Percentiles rank a stretch among this genome's conserved stretches.
Evolutionary conservation across 306 rosid genomes (phyloP).

Genomic region (Inga leiocalycina): DNA sequence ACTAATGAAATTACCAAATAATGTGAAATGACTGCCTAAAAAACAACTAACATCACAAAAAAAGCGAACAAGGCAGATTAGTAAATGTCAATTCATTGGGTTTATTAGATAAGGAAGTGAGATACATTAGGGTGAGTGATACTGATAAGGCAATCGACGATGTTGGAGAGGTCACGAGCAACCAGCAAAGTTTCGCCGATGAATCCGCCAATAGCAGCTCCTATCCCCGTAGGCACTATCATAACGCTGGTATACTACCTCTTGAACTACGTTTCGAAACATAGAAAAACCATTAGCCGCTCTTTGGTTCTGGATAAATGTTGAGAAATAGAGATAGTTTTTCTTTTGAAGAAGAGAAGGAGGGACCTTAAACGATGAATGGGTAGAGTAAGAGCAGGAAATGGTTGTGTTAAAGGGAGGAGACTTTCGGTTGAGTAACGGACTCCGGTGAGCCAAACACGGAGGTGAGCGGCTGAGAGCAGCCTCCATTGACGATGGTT

Average conservation of each 20-base stretch:
- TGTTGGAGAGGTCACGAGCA: constrained; percentile 76
- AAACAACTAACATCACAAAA: too few species aligned
- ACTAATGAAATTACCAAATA: not conserved
- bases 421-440: constrained; percentile 16
- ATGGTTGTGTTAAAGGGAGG: constrained; percentile 12
- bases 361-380: not conserved
- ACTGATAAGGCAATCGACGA: constrained; percentile 84
- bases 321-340: not conserved
- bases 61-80: not conserved
- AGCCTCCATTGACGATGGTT: constrained; percentile 15
- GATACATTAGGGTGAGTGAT: constrained; percentile 81
- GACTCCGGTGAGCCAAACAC: constrained; percentile 18
- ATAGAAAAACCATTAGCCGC: not conserved
- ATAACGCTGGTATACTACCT: constrained; percentile 78
- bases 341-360: not conserved
- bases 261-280: constrained; percentile 49
- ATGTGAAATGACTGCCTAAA: too few species aligned
- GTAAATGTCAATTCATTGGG: not conserved
- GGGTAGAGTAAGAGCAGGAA: not conserved
- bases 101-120: constrained; percentile 4
- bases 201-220: constrained; percentile 85
- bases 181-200: constrained; percentile 88
- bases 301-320: not conserved
- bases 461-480: constrained; percentile 42
- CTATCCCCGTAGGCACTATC: constrained; percentile 83